Evolutionary conservation across 176 grass and related monocot species (phyloP), one percentile per base, ranked within the genome.

Genomic region (Poa pratensis): DNA sequence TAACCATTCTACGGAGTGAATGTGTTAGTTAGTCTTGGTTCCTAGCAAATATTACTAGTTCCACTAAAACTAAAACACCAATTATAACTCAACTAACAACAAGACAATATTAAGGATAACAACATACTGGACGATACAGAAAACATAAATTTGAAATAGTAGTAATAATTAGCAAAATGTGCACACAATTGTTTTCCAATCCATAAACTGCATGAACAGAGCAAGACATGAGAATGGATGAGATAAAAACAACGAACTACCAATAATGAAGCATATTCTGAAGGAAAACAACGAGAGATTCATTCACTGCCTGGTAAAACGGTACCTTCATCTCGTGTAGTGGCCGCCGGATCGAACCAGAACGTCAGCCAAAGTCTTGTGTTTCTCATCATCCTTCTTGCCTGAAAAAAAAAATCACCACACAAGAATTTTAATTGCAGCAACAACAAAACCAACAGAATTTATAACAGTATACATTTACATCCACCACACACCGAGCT

Each of bases 281-380:
- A 26, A 73, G 2, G 22, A 26, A 73, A 73, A 5, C 14, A 24
- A 69, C 24, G 1, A 73, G 69, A 17, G 42, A 48, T 73, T 73
- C 40, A 9, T 45, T 71, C 35, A 37, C 6, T 37, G 45, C 11
- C 11, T 46, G 20, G 39, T 46, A 45, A 71, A 71, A 3, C 1
- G 13, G n/a, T 45, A 73, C 69, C 69, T 73, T 35, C 63, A 19
- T 66, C 63, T 66, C 28, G 34, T 73, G 39, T 72, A 37, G 35
- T 24, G n/a, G 1, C 11, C 22, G 5, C 0, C 20, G 24, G 40
- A 45, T 45, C 69, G 69, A 72, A 72, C 69, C 22, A 72, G 69
- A 15, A 72, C 69, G 3, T 72, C 40, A 20, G 69, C 69, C 39
- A 46, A 43, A 46, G 40, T 46, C 5, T 72, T 45, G 20, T 45